Base-by-base conservation (phyloP, 345 rosid genomes). In the Populus deltoides region DNA sequence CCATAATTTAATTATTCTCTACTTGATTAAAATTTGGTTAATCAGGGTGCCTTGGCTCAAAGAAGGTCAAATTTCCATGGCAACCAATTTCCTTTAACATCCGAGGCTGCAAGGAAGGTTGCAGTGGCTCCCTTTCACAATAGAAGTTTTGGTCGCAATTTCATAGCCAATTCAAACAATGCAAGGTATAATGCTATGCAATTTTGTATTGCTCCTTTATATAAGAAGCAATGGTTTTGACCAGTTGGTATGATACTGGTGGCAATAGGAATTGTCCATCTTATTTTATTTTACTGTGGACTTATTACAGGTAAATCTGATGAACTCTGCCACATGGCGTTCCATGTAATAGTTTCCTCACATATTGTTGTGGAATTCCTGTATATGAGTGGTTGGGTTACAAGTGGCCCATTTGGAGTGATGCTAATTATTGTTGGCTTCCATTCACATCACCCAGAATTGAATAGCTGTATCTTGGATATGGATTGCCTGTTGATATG, bases 21-120 rank as follows among this genome's bases (percentile, higher is more conserved):
- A 31, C 29, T 27, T 66, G 22, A 41, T 15, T 29, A 16, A 12
- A 7, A 20, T 25, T 75, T 85, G 79, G 39, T 12, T 75, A 29
- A 73, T 72, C 88, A 94, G 97, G 97, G 94, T 8, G 87, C 85
- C 74, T 85, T 92, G 78, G 98, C 97, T 47, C 86, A 86, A 80
- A 93, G 90, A 77, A 90, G 97, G 87, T 86, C 94, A 71, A 87
- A 79, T 81, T 88, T 90, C 78, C 90, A 78, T 77, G 86, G 89
- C 49, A 92, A 85, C 33, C 93, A 83, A 39, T 93, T 94, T 83
- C 93, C 90, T 75, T 74, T 87, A 29, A 81, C 94, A 47, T 83
- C 88, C 63, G 86, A 72, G 66, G 78, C 74, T 86, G 94, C 95
- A 55, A 74, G 76, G 77, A 89, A 87, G 82, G 94, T 89, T 27